Evolutionary conservation across 495 filamentous ascomycete genomes (phyloP), one percentile per base, ranked within the genome.

Genomic region (Trichoderma asperelloides): DNA sequence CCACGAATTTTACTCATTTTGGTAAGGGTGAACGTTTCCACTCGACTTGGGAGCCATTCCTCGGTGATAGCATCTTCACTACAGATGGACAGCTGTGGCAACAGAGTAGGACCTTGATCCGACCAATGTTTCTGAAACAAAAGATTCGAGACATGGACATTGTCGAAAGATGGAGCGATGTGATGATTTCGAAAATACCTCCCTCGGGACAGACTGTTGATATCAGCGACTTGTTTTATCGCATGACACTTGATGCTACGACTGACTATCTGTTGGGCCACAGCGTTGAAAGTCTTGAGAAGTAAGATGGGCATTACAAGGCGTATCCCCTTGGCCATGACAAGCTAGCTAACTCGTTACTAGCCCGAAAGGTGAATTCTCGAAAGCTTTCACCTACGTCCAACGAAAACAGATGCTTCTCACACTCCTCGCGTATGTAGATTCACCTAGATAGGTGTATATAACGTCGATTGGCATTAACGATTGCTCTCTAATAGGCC

Each of bases 21-120:
- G 84, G 84, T 49, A 86, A 86, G 70, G 85, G 84, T 16, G 74
- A 79, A 39, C 66, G 69, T 33, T 86, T 86, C 64, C 74, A 83
- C 62, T 68, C 77, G 18, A 74, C 81, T 18, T 87, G 81, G 81
- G 73, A 78, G 60, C 81, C 80, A 8, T 86, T 87, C 64, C 76
- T 88, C 6, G 85, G 85, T 3, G 77, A 85, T 65, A 78, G 80
- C 68, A 86, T 88, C 71, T 87, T 88, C 70, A 82, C 82, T 1
- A 84, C 81, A 2, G 85, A 88, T 65, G 80, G 81, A n/a, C 74
- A 80, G 62, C 69, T 73, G 13, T 88, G 85, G 85, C 79, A 82
- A 16, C 74, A 83, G 27, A 82, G 80, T 45, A 74, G 85, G 7
- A 75, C 76, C 40, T 71, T 86, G 69, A 82, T 87, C 67, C 77